phyloP scores from a whole-genome alignment of 495 filamentous ascomycete genomes.

The Penicillium tannophilum region DNA sequence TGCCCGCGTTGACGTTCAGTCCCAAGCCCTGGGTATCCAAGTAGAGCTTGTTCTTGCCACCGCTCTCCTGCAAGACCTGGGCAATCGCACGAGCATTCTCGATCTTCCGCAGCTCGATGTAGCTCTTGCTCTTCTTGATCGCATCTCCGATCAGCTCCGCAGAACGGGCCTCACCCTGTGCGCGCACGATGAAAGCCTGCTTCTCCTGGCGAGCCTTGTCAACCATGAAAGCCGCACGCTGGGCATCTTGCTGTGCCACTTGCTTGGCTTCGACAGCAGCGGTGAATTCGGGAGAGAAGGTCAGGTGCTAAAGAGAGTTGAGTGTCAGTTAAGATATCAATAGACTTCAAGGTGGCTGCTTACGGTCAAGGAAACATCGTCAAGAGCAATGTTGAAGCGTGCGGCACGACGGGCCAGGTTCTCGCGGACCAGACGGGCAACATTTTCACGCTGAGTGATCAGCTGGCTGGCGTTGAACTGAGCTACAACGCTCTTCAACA shows the following conservation, averaged over 20 bases:
- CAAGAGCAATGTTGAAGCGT: constrained; percentile 94
- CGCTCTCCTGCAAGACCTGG: constrained; percentile 75
- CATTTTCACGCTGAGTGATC: constrained; percentile 98
- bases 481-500: constrained; percentile 96
- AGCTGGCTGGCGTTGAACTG: constrained; percentile 99
- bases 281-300: constrained; percentile 99
- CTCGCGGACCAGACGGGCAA: constrained; percentile 86
- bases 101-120: constrained; percentile 95
- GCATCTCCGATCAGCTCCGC: constrained; percentile 98
- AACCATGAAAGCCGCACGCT: constrained; percentile 94
- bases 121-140: constrained; percentile 97
- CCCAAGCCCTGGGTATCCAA: constrained; percentile 88
- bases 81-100: constrained; percentile 94
- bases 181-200: constrained; percentile 96
- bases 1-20: constrained; percentile 74
- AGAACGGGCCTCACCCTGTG: constrained; percentile 98
- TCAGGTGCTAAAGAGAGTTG: constrained; percentile 70
- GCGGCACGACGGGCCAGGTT: constrained; percentile 89
- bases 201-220: constrained; percentile 99
- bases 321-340: constrained; percentile 20
- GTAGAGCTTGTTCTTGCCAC: constrained; percentile 91
- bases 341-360: constrained; percentile 20
- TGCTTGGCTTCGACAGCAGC: constrained; percentile 99
- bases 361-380: constrained; percentile 98
- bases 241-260: constrained; percentile 97